Percentiles rank a stretch among this genome's conserved stretches.
Evolutionary conservation across 257 asterid genomes (phyloP).

Genomic region (Ehretia macrophylla): DNA sequence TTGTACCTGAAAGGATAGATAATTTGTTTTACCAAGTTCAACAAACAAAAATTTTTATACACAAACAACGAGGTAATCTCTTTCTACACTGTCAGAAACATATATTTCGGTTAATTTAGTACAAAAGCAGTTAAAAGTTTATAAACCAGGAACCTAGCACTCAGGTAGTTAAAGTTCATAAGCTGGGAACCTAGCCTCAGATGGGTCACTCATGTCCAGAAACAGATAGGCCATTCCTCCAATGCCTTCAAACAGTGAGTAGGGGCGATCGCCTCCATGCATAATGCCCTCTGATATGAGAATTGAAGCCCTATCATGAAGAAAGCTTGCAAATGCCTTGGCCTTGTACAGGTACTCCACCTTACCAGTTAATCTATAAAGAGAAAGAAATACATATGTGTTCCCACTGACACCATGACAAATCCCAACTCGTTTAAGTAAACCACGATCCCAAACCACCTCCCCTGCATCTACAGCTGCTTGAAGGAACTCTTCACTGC

Average conservation of each 20-base stretch:
- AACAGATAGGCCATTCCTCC: constrained; percentile 48
- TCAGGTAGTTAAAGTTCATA: background rate
- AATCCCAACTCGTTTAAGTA: constrained; percentile 62
- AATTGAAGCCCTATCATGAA: constrained; percentile 58
- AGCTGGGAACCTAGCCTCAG: constrained; percentile 6
- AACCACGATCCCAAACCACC: constrained; percentile 80
- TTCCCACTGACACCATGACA: constrained; percentile 89
- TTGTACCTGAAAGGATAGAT: background rate
- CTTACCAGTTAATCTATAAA: constrained; percentile 63
- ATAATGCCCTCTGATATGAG: constrained; percentile 55
- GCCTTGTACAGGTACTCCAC: constrained; percentile 59
- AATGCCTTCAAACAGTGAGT: constrained; percentile 69
- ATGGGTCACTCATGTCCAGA: background rate
- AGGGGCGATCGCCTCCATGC: constrained; percentile 63
- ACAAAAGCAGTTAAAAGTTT: too few relatives aligned
- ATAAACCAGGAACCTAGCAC: too few relatives aligned
- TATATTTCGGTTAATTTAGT: too few relatives aligned
- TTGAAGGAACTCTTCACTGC: constrained; percentile 45
- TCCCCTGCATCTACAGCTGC: constrained; percentile 83
- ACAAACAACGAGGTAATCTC: background rate
- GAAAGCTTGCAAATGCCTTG: constrained; percentile 71
- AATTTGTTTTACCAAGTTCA: too few relatives aligned
- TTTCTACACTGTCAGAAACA: too few relatives aligned
- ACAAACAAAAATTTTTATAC: too few relatives aligned
- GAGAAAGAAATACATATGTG: constrained; percentile 60